Conservation (phyloP, 2,329 filamentous ascomycete species). For the Scedosporium dehoogii region DNA sequence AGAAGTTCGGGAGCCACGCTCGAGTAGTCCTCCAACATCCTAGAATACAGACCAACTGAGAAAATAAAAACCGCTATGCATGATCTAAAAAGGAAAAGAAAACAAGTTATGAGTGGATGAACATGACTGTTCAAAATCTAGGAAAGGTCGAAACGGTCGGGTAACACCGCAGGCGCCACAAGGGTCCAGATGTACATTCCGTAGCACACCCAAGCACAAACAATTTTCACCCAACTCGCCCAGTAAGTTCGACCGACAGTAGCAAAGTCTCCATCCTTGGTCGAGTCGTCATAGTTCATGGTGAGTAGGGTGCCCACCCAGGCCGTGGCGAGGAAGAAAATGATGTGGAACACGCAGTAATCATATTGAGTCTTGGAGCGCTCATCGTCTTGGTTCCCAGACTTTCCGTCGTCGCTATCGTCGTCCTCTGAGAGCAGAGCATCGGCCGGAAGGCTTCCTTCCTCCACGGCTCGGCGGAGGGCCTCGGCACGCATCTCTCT, state of each 20-base stretch:
- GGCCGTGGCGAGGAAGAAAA: conserved; percentile 91
- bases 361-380: conserved; percentile 86
- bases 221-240: conserved; percentile 98
- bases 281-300: conserved; percentile 60
- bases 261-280: conserved; percentile 66
- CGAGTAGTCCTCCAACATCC: neutral
- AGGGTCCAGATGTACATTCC: conserved; percentile 89
- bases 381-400: conserved; percentile 74
- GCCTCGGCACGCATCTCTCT: conserved; percentile 91
- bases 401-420: conserved; percentile 48
- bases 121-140: conserved; percentile 11
- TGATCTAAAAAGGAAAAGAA: neutral
- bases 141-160: conserved; percentile 69
- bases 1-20: neutral
- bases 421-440: conserved; percentile 69
- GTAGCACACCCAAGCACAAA: conserved; percentile 95
- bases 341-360: conserved; percentile 91
- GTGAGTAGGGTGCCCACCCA: conserved; percentile 88
- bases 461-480: conserved; percentile 82
- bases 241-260: conserved; percentile 92
- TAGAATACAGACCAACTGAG: neutral
- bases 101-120: neutral
- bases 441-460: conserved; percentile 83
- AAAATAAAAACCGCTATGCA: neutral
- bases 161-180: conserved; percentile 73